Evolutionary conservation across 345 rosid genomes (phyloP), one percentile per base, ranked within the genome.

Genomic region (Hibiscus trionum): DNA sequence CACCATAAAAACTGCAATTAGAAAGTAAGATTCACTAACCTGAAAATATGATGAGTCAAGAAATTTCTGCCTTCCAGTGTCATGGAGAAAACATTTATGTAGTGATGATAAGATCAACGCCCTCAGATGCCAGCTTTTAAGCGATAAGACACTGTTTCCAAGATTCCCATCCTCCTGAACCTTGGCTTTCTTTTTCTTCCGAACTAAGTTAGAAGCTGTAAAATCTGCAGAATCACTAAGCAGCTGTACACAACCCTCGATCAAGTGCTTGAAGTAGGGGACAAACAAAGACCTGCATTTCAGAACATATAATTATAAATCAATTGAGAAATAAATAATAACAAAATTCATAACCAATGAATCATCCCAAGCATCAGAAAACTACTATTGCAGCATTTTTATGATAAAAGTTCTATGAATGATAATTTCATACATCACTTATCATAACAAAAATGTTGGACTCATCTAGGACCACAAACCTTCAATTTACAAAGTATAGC

Each of bases 1-100:
- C 10, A 61, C 53, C 5, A 50, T 62, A n/a, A 71, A 62, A 60
- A n/a, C 55, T 53, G 58, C 50, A 49, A 17, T 6, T 70, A 8
- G 58, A 29, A 31, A 11, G n/a, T 4, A 33, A 47, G 61, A 63
- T 52, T 19, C n/a, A 75, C 69, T 76, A 63, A 75, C 97, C 97
- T 95, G 92, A 75, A 92, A 92, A 77, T 84, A 90, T 12, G 92
- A 79, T n/a, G 96, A 76, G 69, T 92, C 93, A 5, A 95, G 93
- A 74, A 92, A 88, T 83, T 89, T 95, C 77, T 78, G 62, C 74
- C 76, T 85, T 50, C 94, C 94, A 6, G 87, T 88, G 82, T 92
- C 99, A 77, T 88, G 83, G 39, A 86, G 81, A 76, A 92, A 95
- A 73, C 97, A 95, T 61, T 90, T 90, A 73, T 88, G 91, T 74